A percentile compares a stretch with the other conserved stretches of the same genome.
Conservation (phyloP, 2,329 filamentous ascomycete species). For the Chrysoporthe austroafricana region DNA sequence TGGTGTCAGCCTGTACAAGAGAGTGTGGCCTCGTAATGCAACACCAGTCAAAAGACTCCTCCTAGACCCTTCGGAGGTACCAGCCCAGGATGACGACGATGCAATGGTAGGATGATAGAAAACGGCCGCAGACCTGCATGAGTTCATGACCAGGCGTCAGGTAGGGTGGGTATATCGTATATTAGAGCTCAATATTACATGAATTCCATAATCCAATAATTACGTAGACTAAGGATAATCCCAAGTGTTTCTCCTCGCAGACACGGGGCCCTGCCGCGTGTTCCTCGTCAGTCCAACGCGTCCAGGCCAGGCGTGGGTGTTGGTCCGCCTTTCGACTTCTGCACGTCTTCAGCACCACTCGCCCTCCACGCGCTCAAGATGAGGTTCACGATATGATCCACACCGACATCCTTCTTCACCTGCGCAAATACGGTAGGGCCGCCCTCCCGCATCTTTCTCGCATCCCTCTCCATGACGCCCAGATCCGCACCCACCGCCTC, state of each 20-base stretch:
- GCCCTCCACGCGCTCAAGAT: slow-evolving; percentile 92
- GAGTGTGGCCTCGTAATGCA: slow-evolving; percentile 78
- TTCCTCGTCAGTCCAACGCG: slow-evolving; percentile 24
- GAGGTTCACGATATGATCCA: slow-evolving; percentile 85
- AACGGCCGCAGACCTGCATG: slow-evolving; percentile 21
- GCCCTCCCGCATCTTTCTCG: slow-evolving; percentile 91
- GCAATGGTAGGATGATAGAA: slow-evolving; percentile 46
- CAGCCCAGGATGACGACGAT: slow-evolving; percentile 30
- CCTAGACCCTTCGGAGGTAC: slow-evolving; percentile 39
- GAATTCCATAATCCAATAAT: slow-evolving; percentile 13
- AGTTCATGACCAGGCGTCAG: slow-evolving; percentile 26
- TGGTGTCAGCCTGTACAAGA: slow-evolving; percentile 86
- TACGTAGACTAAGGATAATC: not conserved
- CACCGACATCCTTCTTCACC: slow-evolving; percentile 88
- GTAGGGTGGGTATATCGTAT: slow-evolving; percentile 10
- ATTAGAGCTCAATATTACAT: slow-evolving; percentile 18
- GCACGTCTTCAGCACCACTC: slow-evolving; percentile 74
- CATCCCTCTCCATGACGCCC: slow-evolving; percentile 91
- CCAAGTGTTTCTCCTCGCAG: not conserved
- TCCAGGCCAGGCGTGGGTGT: slow-evolving; percentile 61
- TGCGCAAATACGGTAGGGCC: slow-evolving; percentile 95
- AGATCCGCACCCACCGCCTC: slow-evolving; percentile 89
- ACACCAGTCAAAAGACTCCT: slow-evolving; percentile 49
- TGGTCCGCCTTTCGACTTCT: slow-evolving; percentile 59
- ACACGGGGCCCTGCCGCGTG: not conserved